Percentiles rank a stretch among this genome's conserved stretches.
Evolutionary conservation across 2,329 filamentous ascomycete genomes (phyloP).

Genomic region (Paramyrothecium sp.): DNA sequence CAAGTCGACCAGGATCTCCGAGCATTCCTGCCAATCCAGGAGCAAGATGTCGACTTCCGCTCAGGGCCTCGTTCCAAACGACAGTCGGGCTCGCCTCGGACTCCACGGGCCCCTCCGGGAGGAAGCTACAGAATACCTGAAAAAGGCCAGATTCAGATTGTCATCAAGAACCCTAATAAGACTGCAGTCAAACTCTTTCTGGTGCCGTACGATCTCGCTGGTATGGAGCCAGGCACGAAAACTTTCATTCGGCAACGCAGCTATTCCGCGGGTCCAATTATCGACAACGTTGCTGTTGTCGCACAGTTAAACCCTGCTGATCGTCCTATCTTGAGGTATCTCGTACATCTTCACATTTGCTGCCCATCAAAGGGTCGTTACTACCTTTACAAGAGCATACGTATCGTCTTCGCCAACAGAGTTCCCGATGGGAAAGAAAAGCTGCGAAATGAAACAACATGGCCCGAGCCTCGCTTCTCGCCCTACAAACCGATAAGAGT

Average conservation of each 20-base stretch:
- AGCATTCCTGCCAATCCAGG: conserved; percentile 13
- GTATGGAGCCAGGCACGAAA: conserved; percentile 92
- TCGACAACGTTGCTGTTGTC: conserved; percentile 58
- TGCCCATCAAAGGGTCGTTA: conserved; percentile 79
- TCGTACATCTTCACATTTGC: conserved; percentile 92
- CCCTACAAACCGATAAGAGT: conserved; percentile 71
- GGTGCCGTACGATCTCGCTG: conserved; percentile 85
- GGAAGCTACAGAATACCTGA: conserved; percentile 93
- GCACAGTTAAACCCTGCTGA: conserved; percentile 31
- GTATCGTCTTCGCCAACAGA: conserved; percentile 94
- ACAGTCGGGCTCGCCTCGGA: conserved; percentile 45
- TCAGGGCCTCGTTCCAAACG: conserved; percentile 45
- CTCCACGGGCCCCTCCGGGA: conserved; percentile 66
- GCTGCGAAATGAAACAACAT: conserved; percentile 83
- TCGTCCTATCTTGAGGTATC: conserved; percentile 78
- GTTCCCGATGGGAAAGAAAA: conserved; percentile 95
- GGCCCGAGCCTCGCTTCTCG: conserved; percentile 83
- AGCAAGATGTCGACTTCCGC: conserved; percentile 18
- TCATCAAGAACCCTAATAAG: conserved; percentile 98
- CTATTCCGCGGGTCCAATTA: conserved; percentile 83
- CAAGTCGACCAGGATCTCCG: conserved; percentile 22
- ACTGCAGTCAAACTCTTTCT: conserved; percentile 96
- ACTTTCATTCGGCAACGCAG: conserved; percentile 94
- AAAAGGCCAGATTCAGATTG: conserved; percentile 90
- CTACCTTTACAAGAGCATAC: conserved; percentile 87